These are phyloP conservation scores for Pistacia integerrima DNA, from an alignment of 345 rosid species.

Conservation along the genomic window DNA sequence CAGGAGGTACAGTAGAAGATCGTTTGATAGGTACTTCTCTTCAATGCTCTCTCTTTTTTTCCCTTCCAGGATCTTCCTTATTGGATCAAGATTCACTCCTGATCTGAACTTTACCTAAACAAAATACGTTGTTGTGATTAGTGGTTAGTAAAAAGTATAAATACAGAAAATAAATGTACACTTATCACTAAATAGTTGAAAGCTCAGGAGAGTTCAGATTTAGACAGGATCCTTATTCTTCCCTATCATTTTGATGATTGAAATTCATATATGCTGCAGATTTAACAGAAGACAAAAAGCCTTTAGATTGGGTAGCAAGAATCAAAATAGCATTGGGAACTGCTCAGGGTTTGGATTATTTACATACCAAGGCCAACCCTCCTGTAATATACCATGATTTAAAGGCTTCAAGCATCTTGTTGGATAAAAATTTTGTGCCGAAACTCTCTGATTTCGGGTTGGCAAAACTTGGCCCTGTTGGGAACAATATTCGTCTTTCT, in stretches of 20 bases:
- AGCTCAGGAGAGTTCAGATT: too few species aligned
- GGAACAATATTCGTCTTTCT: slow-evolving; percentile 41
- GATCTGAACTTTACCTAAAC: too few species aligned
- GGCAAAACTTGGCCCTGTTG: slow-evolving; percentile 47
- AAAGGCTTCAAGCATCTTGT: slow-evolving; percentile 63
- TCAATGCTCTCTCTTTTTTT: not conserved
- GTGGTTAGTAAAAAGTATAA: too few species aligned
- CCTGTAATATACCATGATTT: slow-evolving; percentile 62
- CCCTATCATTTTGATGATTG: too few species aligned
- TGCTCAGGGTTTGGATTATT: slow-evolving; percentile 69
- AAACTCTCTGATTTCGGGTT: slow-evolving; percentile 71
- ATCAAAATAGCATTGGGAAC: slow-evolving; percentile 63
- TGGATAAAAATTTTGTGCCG: slow-evolving; percentile 48
- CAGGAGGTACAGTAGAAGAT: slow-evolving; percentile 54
- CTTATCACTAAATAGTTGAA: too few species aligned
- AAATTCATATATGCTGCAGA: slow-evolving; percentile 31
- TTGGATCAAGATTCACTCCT: too few species aligned
- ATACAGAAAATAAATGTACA: too few species aligned
- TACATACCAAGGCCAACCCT: slow-evolving; percentile 58
- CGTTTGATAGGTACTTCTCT: slow-evolving; percentile 51
- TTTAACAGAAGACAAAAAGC: slow-evolving; percentile 22
- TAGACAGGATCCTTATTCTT: too few species aligned
- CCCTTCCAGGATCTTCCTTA: too few species aligned
- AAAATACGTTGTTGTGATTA: too few species aligned
- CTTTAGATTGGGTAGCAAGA: slow-evolving; percentile 60